These are phyloP conservation scores for Venturia aucupariae DNA, from an alignment of 2,329 filamentous ascomycete species.

Conservation along the genomic window DNA sequence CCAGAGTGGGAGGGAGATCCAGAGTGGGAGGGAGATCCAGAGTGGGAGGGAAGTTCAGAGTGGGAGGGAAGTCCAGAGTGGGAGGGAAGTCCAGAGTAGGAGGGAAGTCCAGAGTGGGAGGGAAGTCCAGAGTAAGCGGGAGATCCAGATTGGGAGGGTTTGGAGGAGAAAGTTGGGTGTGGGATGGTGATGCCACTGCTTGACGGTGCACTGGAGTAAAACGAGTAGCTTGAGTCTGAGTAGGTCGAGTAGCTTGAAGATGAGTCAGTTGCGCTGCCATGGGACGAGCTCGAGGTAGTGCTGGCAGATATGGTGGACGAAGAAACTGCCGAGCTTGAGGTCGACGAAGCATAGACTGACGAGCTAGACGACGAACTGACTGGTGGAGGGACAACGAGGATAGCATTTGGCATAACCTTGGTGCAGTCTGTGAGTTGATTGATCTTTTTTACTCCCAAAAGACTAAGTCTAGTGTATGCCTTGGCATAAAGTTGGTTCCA, in stretches of 20 bases:
- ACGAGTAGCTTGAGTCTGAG: background rate
- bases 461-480: conserved; percentile 45
- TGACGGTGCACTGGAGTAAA: background rate
- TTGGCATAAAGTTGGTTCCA: conserved; percentile 41
- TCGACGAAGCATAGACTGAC: background rate
- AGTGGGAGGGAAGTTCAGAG: no score
- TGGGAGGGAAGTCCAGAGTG: no score
- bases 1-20: no score
- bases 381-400: conserved; percentile 18
- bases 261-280: background rate
- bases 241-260: background rate
- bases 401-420: conserved; percentile 35
- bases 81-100: no score
- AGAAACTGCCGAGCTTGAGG: background rate
- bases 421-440: conserved; percentile 48
- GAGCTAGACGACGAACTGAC: background rate
- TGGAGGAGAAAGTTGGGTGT: background rate
- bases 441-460: conserved; percentile 49
- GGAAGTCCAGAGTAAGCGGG: no score
- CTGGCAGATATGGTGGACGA: background rate
- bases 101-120: no score
- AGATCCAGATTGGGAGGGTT: background rate
- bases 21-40: no score
- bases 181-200: background rate
- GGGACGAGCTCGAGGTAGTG: background rate